Base-by-base conservation (phyloP, 164 flowering plant genomes). In the Hamamelis virginiana region DNA sequence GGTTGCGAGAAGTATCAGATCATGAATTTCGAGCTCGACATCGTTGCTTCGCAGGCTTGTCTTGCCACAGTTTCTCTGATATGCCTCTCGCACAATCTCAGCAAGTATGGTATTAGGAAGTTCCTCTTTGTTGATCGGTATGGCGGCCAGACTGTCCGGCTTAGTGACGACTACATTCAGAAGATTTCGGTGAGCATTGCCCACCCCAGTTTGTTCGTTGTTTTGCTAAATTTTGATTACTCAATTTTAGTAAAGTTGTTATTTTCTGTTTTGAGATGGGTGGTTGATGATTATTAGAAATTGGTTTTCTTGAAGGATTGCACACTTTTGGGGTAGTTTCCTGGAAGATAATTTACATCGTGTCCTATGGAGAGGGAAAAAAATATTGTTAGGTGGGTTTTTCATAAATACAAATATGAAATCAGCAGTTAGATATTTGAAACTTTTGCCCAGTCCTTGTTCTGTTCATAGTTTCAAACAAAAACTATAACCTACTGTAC, bases 121-220 rank as follows among this genome's bases (percentile, higher is more conserved):
- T 92, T 94, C 77, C 82, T 92, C 22, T 91, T 92, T 71, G 96
- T 94, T 56, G 97, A 92, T 83, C 80, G 81, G 0, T 76, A 71
- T 50, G 78, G 77, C 51, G 92, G 90, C 5, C 85, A 83, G 6
- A 75, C 78, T 76, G 53, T 62, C 45, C 72, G 82, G 52, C 88
- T 90, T 59, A 73, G 72, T 25, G 71, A 73, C 50, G 81, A 81
- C 27, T 94, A 92, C 62, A 57, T 83, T 8, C 66, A 74, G 68
- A 87, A 87, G 79, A 90, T 92, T 69, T 45, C 64, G 75, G 98
- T 92, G 55, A 81, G 84, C 22, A 13, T 9, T 51, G 19, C 50
- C 43, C 64, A 11, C 28, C 16, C 48, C 16, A 9, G 13, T 48
- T 60, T 9, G 18, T 19, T 60, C 56, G 19, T 23, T 56, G 27